phyloP scores from a whole-genome alignment of 208 protist genomes.

The Leishmania braziliensis region DNA sequence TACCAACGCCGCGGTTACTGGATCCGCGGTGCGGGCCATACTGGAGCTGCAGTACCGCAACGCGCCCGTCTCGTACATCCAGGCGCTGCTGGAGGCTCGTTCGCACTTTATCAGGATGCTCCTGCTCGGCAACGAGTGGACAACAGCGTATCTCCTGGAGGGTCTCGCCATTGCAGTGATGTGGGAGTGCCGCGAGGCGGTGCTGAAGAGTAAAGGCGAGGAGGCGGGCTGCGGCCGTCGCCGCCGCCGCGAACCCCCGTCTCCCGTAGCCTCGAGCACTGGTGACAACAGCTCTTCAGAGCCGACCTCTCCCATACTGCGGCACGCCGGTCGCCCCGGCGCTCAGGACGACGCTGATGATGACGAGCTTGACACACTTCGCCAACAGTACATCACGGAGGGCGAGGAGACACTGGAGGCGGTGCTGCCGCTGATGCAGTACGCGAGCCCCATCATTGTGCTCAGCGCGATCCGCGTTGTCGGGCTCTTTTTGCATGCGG shows the following conservation, averaged over 20 bases:
- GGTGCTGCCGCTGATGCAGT: slow-evolving; percentile 94
- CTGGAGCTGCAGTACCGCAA: slow-evolving; percentile 54
- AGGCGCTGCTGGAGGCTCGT: slow-evolving; percentile 62
- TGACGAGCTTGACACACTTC: slow-evolving; percentile 6
- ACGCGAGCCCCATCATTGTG: slow-evolving; percentile 96
- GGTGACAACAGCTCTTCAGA: neutral
- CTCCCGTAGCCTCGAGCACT: neutral
- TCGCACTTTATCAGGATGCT: slow-evolving; percentile 92
- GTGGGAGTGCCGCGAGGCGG: slow-evolving; percentile 33
- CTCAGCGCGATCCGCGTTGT: slow-evolving; percentile 93
- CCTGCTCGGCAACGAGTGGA: slow-evolving; percentile 96
- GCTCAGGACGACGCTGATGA: slow-evolving; percentile 9
- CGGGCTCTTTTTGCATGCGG: slow-evolving; percentile 56
- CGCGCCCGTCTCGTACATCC: slow-evolving; percentile 29
- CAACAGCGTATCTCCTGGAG: slow-evolving; percentile 97
- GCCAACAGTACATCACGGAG: slow-evolving; percentile 17
- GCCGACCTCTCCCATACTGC: neutral
- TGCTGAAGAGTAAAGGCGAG: slow-evolving; percentile 3
- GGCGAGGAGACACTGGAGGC: slow-evolving; percentile 88
- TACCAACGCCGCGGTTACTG: slow-evolving; percentile 96
- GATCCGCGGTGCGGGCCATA: slow-evolving; percentile 96
- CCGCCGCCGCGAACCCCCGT: neutral
- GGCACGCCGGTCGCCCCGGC: neutral
- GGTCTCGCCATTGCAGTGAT: slow-evolving; percentile 72
- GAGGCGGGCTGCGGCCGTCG: neutral